Conservation (phyloP, 352 stramenopile genomes). For the Pythium myriotylum region DNA sequence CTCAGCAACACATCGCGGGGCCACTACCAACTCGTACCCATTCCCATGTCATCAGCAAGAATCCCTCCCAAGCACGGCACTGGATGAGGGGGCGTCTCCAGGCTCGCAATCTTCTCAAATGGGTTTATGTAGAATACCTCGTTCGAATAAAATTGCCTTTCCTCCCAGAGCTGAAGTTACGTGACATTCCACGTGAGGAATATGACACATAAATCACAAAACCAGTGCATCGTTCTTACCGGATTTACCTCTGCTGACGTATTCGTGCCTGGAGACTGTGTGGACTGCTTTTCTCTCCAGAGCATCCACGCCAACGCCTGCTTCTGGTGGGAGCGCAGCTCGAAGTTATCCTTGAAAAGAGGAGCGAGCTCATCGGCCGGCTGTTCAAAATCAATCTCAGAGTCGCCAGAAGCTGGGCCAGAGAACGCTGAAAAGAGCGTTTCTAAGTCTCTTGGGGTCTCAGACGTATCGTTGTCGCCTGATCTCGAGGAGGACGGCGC, state of each 20-base stretch:
- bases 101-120: slow-evolving; percentile 79
- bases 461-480: slow-evolving; percentile 26
- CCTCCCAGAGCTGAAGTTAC: slow-evolving; percentile 64
- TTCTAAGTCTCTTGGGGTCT: slow-evolving; percentile 47
- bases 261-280: background rate
- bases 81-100: slow-evolving; percentile 54
- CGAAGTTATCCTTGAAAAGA: slow-evolving; percentile 58
- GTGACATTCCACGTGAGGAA: background rate
- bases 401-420: slow-evolving; percentile 32
- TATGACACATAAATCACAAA: slow-evolving; percentile 1
- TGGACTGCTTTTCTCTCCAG: slow-evolving; percentile 63
- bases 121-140: slow-evolving; percentile 80
- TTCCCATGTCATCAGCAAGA: slow-evolving; percentile 91
- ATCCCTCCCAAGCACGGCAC: slow-evolving; percentile 79
- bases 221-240: background rate
- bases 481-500: background rate
- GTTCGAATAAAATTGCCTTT: slow-evolving; percentile 48
- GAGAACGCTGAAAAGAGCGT: slow-evolving; percentile 70
- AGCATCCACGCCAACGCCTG: slow-evolving; percentile 87
- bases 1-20: too few species aligned
- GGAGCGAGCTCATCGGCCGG: slow-evolving; percentile 41
- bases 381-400: slow-evolving; percentile 18
- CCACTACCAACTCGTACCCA: too few species aligned
- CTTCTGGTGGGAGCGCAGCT: slow-evolving; percentile 81
- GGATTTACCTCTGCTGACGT: slow-evolving; percentile 16